Evolutionary conservation across 768 basidiomycete genomes (phyloP), one percentile per base, ranked within the genome.

Genomic region (Pleurotus pulmonarius): DNA sequence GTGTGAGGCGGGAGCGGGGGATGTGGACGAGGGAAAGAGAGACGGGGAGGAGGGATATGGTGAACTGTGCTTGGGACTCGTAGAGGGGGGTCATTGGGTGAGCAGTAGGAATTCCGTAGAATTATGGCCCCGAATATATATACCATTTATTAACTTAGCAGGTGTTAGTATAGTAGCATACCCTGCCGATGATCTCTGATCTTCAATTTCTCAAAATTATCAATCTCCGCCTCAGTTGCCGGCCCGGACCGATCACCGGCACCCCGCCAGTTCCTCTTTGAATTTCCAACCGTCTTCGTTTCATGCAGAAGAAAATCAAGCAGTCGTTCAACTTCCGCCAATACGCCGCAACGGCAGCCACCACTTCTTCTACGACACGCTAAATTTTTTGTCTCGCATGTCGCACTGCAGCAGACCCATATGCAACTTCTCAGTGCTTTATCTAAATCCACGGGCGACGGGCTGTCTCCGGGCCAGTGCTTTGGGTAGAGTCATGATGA

Each of bases 11-110:
- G n/a, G 80, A 75, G 56, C 88, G 85, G 46, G 89, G 89, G 57
- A 91, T 80, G 65, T 86, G 87, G 49, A 89, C 83, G 65, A 91
- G 84, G 52, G 84, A 82, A 51, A 92, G 82, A 26, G 84, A 78
- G 48, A 85, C 79, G 24, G 87, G 86, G 63, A 90, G 86, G 56
- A 89, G 78, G 29, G 87, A 76, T 59, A 92, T 83, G 54, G 89
- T 90, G 73, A 74, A 77, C 75, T 60, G 62, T 56, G 57, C 44
- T 44, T 56, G 51, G 37, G 39, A 24, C 41, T 53, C 22, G 51
- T 40, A 53, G 25, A 53, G 39, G 51, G 48, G 48, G 26, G 2
- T 5, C 48, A 49, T 49, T 40, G 38, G 18, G 18, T 22, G 16
- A 38, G 4, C 22, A 51, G 49, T n/a, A 24, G 22, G 51, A 41